A percentile compares a stretch with the other conserved stretches of the same genome.
Conservation (phyloP, 148 eudicot species). For the Spergularia marina region DNA sequence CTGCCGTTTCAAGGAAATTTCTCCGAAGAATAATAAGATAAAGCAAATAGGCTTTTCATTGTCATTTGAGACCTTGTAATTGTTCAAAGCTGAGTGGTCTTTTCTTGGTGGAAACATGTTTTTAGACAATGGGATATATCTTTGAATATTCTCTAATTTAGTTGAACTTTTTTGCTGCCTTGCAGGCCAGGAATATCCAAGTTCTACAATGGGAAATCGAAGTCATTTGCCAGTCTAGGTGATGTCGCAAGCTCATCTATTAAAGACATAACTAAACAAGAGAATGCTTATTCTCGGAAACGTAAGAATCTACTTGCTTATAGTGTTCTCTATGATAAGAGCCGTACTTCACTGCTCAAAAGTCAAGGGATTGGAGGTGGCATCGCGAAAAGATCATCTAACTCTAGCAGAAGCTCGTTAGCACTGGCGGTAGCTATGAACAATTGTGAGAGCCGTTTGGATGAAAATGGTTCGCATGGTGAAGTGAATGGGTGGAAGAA, state of each 20-base stretch:
- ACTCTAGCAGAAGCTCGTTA: constrained; percentile 32
- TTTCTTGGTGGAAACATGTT: not conserved
- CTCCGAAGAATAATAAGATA: not conserved
- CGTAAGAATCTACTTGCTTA: constrained; percentile 54
- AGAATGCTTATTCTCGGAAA: constrained; percentile 54
- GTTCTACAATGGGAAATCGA: constrained; percentile 78
- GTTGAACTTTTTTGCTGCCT: not conserved
- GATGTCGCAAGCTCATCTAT: constrained; percentile 42
- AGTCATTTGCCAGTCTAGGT: constrained; percentile 59
- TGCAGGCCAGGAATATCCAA: constrained; percentile 74
- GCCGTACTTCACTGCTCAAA: constrained; percentile 22
- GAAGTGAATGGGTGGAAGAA: constrained; percentile 1
- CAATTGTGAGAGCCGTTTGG: constrained; percentile 15
- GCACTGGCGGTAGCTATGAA: constrained; percentile 49
- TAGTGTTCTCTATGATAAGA: constrained; percentile 33
- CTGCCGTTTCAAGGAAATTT: constrained; percentile 15
- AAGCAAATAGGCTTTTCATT: constrained; percentile 2
- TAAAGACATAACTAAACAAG: constrained; percentile 61
- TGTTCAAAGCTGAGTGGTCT: not conserved
- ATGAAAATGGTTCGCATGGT: constrained; percentile 1
- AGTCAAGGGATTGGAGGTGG: constrained; percentile 43
- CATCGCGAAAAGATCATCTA: constrained; percentile 41
- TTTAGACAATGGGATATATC: constrained; percentile 16
- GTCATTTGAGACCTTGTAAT: constrained; percentile 8
- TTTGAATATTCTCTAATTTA: constrained; percentile 21